A percentile compares a stretch with the other conserved stretches of the same genome.
Evolutionary conservation across 495 filamentous ascomycete species (phyloP).

Genomic region (Bryoglossum gracile): DNA sequence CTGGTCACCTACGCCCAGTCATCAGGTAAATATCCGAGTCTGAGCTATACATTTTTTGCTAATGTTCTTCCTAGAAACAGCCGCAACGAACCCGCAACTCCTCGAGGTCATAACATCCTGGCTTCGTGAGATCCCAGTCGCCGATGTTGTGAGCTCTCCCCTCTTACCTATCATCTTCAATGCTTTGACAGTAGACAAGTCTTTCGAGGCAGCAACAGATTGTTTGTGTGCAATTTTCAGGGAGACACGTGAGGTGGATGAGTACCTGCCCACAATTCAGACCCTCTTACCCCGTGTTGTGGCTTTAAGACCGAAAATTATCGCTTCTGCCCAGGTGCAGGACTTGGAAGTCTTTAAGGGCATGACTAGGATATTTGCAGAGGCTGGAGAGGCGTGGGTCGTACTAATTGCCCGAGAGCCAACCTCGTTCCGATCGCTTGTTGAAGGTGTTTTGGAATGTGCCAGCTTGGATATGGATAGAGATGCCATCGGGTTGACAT

Average conservation of each 20-base stretch:
- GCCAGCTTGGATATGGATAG: slow-evolving; percentile 77
- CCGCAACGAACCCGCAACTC: slow-evolving; percentile 81
- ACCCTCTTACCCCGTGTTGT: slow-evolving; percentile 78
- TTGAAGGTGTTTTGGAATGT: slow-evolving; percentile 86
- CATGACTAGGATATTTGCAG: slow-evolving; percentile 80
- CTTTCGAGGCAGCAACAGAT: slow-evolving; percentile 87
- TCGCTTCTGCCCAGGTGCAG: slow-evolving; percentile 63
- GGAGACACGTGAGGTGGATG: slow-evolving; percentile 91
- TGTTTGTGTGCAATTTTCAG: slow-evolving; percentile 85
- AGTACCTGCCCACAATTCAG: slow-evolving; percentile 71
- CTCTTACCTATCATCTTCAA: slow-evolving; percentile 74
- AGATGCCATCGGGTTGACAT: slow-evolving; percentile 85
- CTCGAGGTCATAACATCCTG: slow-evolving; percentile 94
- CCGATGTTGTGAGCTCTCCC: slow-evolving; percentile 75
- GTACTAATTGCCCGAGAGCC: slow-evolving; percentile 82
- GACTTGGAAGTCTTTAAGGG: slow-evolving; percentile 86
- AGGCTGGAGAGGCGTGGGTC: slow-evolving; percentile 92
- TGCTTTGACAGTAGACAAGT: slow-evolving; percentile 63
- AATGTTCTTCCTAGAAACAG: slow-evolving; percentile 33
- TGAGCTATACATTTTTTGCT: background rate
- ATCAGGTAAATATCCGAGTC: slow-evolving; percentile 54
- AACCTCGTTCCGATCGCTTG: slow-evolving; percentile 70
- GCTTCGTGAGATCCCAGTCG: slow-evolving; percentile 83
- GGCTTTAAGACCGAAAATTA: slow-evolving; percentile 71
- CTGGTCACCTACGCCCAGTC: slow-evolving; percentile 85